These are phyloP conservation scores for Irpex rosettiformis DNA, from an alignment of 1,284 basidiomycete genomes.

Conservation along the genomic window DNA sequence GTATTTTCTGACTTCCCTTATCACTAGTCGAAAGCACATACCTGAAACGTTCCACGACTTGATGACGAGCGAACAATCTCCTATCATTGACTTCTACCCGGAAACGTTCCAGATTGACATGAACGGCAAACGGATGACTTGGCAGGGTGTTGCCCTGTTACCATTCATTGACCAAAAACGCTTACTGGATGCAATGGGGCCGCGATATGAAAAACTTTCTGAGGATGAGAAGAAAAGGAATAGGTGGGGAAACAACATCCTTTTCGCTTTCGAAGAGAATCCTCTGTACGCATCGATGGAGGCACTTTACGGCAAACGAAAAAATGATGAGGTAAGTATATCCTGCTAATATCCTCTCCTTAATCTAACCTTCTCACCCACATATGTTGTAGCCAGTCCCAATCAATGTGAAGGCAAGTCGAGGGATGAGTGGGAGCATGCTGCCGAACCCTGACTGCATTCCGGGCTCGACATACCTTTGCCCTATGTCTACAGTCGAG, in stretches of 20 bases:
- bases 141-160: conserved; percentile 96
- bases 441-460: conserved; percentile 86
- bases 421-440: conserved; percentile 79
- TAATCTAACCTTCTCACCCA: conserved; percentile 14
- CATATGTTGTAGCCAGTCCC: conserved; percentile 48
- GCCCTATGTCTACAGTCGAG: conserved; percentile 57
- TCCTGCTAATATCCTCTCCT: conserved; percentile 3
- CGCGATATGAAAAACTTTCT: conserved; percentile 68
- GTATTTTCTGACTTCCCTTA: conserved; percentile 11
- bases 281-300: conserved; percentile 85
- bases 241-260: conserved; percentile 78
- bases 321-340: conserved; percentile 68
- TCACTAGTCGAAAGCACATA: conserved; percentile 78
- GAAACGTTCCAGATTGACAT: conserved; percentile 94
- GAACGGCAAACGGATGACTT: conserved; percentile 99
- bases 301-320: conserved; percentile 86
- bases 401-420: conserved; percentile 69
- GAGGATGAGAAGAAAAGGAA: conserved; percentile 87
- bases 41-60: conserved; percentile 84
- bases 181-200: conserved; percentile 79
- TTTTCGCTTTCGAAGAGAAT: conserved; percentile 88
- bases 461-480: conserved; percentile 87
- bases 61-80: conserved; percentile 87
- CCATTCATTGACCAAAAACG: conserved; percentile 94
- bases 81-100: conserved; percentile 97